A percentile compares a stretch with the other conserved stretches of the same genome.
Evolutionary conservation across 2,329 filamentous ascomycete genomes (phyloP).

Genomic region (Aureobasidium sp.): DNA sequence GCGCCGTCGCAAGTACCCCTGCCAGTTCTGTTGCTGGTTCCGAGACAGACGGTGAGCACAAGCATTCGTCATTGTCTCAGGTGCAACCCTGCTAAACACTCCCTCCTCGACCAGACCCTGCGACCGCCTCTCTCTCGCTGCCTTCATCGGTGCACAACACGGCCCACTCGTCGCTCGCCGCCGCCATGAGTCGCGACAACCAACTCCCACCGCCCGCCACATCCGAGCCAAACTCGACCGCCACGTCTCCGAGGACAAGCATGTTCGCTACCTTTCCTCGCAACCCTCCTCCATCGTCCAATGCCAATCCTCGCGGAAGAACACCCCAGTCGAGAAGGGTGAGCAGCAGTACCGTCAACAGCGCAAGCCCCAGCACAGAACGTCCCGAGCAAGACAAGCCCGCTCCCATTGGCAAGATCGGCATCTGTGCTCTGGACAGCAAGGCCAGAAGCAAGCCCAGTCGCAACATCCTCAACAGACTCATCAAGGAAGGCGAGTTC

Average conservation of each 20-base stretch:
- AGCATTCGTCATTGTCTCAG: neutral
- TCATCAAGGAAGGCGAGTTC: slow-evolving; percentile 90
- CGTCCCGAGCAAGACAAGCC: slow-evolving; percentile 50
- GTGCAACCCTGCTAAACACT: too few relatives aligned
- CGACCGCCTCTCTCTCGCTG: neutral
- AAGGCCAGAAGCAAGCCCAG: slow-evolving; percentile 97
- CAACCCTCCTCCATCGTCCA: slow-evolving; percentile 5
- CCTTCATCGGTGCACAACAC: neutral
- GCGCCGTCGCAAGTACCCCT: slow-evolving; percentile 39
- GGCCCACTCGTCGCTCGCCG: neutral
- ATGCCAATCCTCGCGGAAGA: slow-evolving; percentile 22
- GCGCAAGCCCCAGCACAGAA: slow-evolving; percentile 71
- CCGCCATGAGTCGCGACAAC: slow-evolving; percentile 5
- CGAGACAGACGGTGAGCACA: slow-evolving; percentile 37
- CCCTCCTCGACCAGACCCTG: neutral
- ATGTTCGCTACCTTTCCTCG: slow-evolving; percentile 8
- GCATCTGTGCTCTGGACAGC: slow-evolving; percentile 88
- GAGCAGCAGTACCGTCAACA: slow-evolving; percentile 76
- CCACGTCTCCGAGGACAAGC: slow-evolving; percentile 4
- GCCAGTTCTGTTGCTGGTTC: slow-evolving; percentile 38
- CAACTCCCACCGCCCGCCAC: neutral
- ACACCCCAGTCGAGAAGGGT: slow-evolving; percentile 61
- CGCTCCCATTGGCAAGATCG: slow-evolving; percentile 60
- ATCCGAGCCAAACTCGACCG: slow-evolving; percentile 7
- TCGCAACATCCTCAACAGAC: slow-evolving; percentile 85